phyloP scores from a whole-genome alignment of 179 eudicot species.

The Spinacia oleracea region DNA sequence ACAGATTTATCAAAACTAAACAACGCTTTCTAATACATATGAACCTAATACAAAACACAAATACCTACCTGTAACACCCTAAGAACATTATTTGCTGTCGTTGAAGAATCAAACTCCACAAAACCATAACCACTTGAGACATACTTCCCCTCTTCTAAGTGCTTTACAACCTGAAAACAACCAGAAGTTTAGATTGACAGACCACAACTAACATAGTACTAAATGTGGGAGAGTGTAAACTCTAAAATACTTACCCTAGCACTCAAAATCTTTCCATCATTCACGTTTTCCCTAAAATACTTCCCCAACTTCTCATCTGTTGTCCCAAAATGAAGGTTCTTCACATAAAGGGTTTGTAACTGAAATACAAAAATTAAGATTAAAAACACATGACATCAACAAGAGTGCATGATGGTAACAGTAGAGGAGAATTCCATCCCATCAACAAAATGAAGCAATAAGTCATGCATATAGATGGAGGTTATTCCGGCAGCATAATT shows the following conservation, averaged over 20 bases:
- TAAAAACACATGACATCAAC: too few relatives aligned
- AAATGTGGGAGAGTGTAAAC: neutral
- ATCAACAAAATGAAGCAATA: too few relatives aligned
- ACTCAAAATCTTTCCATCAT: slow-evolving; percentile 35
- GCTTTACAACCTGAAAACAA: slow-evolving; percentile 58
- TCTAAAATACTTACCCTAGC: slow-evolving; percentile 49
- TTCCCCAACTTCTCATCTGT: slow-evolving; percentile 7
- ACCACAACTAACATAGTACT: neutral
- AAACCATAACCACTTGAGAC: slow-evolving; percentile 81
- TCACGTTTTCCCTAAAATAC: neutral
- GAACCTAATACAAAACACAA: neutral
- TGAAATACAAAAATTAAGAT: slow-evolving; percentile 19
- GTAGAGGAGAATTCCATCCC: too few relatives aligned
- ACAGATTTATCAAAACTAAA: neutral
- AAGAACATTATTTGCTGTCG: slow-evolving; percentile 58
- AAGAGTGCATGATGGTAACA: too few relatives aligned
- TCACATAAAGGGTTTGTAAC: slow-evolving; percentile 7
- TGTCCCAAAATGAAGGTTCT: slow-evolving; percentile 3
- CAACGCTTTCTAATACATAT: neutral
- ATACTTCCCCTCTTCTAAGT: slow-evolving; percentile 60
- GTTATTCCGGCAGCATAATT: too few relatives aligned
- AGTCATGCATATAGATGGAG: too few relatives aligned
- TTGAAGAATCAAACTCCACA: slow-evolving; percentile 65
- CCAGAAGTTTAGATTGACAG: neutral
- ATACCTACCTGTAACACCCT: slow-evolving; percentile 58